Base-by-base conservation (phyloP, 116 monocot species). In the Posidonia oceanica region DNA sequence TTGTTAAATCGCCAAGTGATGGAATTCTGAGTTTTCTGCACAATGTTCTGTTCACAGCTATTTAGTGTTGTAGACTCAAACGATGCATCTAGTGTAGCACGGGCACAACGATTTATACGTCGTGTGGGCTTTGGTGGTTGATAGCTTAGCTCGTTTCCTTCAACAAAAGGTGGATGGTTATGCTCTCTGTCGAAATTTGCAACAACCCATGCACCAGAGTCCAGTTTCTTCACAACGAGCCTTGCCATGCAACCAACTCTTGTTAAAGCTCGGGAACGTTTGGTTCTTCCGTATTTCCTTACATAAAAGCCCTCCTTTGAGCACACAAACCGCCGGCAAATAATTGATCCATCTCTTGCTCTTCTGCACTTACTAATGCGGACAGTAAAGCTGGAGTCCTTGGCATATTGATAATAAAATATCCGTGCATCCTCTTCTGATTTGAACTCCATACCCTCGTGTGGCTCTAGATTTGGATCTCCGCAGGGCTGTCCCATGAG, bases 191-290 rank as follows among this genome's bases (percentile, higher is more conserved):
- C 29, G 29, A 29, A 29, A 29, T 29, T 29, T 29, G 29, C 29
- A 29, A 29, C 29, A 29, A 29, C 29, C 29, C 29, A 29, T 29
- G 29, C 0, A 29, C 29, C 29, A 29, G 29, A 29, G 29, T 29
- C 29, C 29, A 0, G 42, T 64, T 76, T 76, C 76, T 71, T 76
- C 52, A 76, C 76, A 41, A 76, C 18, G 21, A 76, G 70, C 51
- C 76, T 63, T 21, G 76, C 76, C 51, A 76, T 39, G 42, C 76
- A 76, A 18, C 76, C 76, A 5, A 76, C 76, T 42, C 76, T 76
- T 7, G 76, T 76, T 51, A 76, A 63, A 39, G 69, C 76, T 23
- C 76, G 59, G n/a, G 76, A 76, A 3, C 76, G 57, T 29, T 29
- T 29, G 29, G 29, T 29, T 29, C 29, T 29, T 29, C 29, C 29